phyloP scores from a whole-genome alignment of 2,329 filamentous ascomycete species.

The Pseudopyrenochaeta lycopersici region DNA sequence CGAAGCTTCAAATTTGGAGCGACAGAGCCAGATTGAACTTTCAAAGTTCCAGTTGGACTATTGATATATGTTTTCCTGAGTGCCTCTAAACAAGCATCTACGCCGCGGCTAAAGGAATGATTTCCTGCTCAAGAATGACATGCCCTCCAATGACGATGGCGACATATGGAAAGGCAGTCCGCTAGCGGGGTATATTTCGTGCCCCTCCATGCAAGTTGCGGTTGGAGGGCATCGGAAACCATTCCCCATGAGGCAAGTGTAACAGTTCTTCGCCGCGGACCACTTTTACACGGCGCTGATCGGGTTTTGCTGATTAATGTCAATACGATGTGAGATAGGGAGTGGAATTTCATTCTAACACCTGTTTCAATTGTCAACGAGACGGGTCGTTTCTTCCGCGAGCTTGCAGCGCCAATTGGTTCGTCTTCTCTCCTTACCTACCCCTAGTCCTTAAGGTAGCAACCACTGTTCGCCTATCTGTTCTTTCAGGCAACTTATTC shows the following conservation, averaged over 20 bases:
- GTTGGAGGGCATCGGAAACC: conserved; percentile 21
- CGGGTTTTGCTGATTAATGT: no score
- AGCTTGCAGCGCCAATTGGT: no score
- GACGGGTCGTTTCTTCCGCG: no score
- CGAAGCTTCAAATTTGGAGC: background rate
- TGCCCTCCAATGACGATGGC: conserved; percentile 12
- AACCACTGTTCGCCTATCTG: no score
- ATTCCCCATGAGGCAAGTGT: conserved; percentile 20
- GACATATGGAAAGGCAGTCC: background rate
- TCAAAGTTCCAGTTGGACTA: background rate
- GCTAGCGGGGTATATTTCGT: conserved; percentile 16
- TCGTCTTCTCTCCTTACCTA: no score
- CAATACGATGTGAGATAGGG: no score
- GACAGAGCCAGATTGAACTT: background rate
- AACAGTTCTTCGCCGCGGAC: conserved; percentile 17
- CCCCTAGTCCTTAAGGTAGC: no score
- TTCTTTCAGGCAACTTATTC: no score
- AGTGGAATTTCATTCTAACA: no score
- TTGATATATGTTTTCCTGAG: background rate
- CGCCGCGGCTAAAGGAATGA: conserved; percentile 23
- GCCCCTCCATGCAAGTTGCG: conserved; percentile 16
- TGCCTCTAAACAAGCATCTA: conserved; percentile 4
- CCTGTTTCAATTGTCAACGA: no score
- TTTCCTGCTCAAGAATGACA: background rate
- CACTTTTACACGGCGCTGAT: background rate